A percentile compares a stretch with the other conserved stretches of the same genome.
Evolutionary conservation across 2,329 filamentous ascomycete genomes (phyloP).

Genomic region (Fusarium dimerum): DNA sequence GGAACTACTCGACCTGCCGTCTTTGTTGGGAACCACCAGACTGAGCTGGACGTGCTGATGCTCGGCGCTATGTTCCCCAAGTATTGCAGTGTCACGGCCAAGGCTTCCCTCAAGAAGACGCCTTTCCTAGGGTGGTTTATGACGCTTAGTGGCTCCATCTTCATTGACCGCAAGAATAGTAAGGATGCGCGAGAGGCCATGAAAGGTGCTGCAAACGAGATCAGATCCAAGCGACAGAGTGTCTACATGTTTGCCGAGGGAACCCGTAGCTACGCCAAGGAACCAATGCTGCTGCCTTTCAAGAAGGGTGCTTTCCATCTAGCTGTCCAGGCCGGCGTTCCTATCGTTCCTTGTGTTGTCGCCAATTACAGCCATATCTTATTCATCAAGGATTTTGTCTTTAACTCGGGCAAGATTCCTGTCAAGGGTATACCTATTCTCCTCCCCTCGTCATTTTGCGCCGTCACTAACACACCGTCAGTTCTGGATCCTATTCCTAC

Average conservation of each 20-base stretch:
- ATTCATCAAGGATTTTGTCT: slow-evolving; percentile 63
- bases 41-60: slow-evolving; percentile 91
- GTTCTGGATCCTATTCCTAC: slow-evolving; percentile 83
- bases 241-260: slow-evolving; percentile 92
- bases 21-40: slow-evolving; percentile 94
- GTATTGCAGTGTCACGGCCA: slow-evolving; percentile 91
- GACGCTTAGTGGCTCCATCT: slow-evolving; percentile 82
- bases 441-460: neutral
- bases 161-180: slow-evolving; percentile 89
- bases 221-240: slow-evolving; percentile 69
- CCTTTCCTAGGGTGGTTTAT: slow-evolving; percentile 97
- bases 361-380: slow-evolving; percentile 79
- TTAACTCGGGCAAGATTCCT: slow-evolving; percentile 70
- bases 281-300: slow-evolving; percentile 85
- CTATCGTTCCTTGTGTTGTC: slow-evolving; percentile 82
- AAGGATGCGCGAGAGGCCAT: slow-evolving; percentile 84
- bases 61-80: slow-evolving; percentile 85
- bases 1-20: slow-evolving; percentile 75
- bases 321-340: slow-evolving; percentile 89
- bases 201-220: slow-evolving; percentile 77
- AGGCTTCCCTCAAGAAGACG: slow-evolving; percentile 75
- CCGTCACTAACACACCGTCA: neutral
- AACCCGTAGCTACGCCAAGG: slow-evolving; percentile 83
- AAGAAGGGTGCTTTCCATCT: slow-evolving; percentile 99
- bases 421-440: slow-evolving; percentile 62